Percentiles rank a stretch among this genome's conserved stretches.
These are phyloP conservation scores for Arachnopeziza araneosa DNA, from an alignment of 2,329 filamentous ascomycete species.

Conservation along the genomic window DNA sequence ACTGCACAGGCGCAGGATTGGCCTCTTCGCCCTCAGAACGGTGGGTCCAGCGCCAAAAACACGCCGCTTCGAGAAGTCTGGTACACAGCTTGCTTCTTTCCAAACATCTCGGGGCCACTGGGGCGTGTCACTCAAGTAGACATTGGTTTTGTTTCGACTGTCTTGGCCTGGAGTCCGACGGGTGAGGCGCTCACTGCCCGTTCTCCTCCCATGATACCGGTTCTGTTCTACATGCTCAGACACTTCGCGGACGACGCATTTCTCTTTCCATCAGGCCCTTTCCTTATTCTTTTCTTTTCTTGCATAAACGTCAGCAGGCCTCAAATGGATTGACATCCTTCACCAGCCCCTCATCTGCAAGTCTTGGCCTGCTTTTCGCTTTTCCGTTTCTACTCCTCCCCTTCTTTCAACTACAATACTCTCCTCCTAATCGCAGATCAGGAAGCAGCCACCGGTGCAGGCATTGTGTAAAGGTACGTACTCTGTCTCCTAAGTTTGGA, in stretches of 20 bases:
- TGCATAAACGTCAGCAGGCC: constrained; percentile 13
- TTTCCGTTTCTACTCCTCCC: constrained; percentile 7
- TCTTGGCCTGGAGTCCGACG: constrained; percentile 11
- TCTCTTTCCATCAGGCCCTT: constrained; percentile 9
- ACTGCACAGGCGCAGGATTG: neutral
- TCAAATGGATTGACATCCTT: neutral
- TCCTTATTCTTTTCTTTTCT: neutral
- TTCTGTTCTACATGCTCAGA: constrained; percentile 16
- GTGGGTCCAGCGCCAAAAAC: neutral
- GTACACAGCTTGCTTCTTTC: neutral
- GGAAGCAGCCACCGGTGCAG: constrained; percentile 30
- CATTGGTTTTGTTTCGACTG: constrained; percentile 13
- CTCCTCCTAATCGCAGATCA: constrained; percentile 21
- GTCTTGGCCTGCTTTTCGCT: constrained; percentile 3
- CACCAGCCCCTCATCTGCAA: constrained; percentile 1
- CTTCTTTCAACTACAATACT: constrained; percentile 12
- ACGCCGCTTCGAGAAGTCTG: neutral
- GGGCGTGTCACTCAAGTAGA: neutral
- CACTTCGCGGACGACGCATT: neutral
- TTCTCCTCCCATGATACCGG: constrained; percentile 18
- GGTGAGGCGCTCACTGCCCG: constrained; percentile 11
- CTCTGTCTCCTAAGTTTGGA: constrained; percentile 5
- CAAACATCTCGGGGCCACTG: neutral
- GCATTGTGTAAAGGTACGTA: constrained; percentile 31
- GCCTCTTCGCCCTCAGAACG: neutral